phyloP scores from a whole-genome alignment of 1,284 basidiomycete species.

The Ceratobasidium sp. region DNA sequence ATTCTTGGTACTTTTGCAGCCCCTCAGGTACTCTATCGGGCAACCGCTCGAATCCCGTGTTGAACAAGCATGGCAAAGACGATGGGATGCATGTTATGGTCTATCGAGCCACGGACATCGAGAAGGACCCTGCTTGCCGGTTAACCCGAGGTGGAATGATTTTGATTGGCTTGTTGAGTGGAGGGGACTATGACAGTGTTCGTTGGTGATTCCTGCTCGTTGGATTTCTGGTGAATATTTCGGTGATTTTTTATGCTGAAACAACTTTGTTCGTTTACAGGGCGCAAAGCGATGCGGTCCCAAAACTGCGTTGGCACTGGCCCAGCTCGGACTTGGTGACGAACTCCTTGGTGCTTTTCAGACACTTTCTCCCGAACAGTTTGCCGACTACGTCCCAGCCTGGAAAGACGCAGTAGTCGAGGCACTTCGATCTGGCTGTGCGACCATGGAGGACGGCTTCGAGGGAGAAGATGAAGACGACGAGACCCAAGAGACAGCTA shows the following conservation, averaged over 20 bases:
- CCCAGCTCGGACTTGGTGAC: conserved; percentile 59
- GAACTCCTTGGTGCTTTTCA: conserved; percentile 71
- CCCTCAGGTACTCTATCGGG: conserved; percentile 80
- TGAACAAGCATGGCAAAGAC: conserved; percentile 74
- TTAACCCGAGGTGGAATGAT: conserved; percentile 83
- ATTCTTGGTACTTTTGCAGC: conserved; percentile 65
- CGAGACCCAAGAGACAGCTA: conserved; percentile 34
- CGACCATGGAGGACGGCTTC: conserved; percentile 43
- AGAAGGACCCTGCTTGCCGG: conserved; percentile 65
- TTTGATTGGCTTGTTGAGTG: conserved; percentile 86
- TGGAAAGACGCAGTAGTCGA: conserved; percentile 58
- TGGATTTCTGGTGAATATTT: background rate
- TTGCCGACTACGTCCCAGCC: conserved; percentile 69
- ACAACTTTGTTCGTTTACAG: conserved; percentile 7
- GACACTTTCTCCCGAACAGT: conserved; percentile 62
- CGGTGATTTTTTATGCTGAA: conserved; percentile 11
- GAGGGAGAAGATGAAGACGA: conserved; percentile 29
- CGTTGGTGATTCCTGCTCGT: conserved; percentile 50
- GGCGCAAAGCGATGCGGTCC: conserved; percentile 54
- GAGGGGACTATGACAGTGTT: conserved; percentile 90
- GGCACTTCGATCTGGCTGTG: conserved; percentile 39
- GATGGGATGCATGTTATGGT: conserved; percentile 81
- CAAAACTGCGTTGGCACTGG: conserved; percentile 61
- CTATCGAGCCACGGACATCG: conserved; percentile 70
- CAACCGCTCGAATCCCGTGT: conserved; percentile 70